Evolutionary conservation across 2,329 filamentous ascomycete genomes (phyloP), one percentile per base, ranked within the genome.

Genomic region (Fusarium sulawesiense): DNA sequence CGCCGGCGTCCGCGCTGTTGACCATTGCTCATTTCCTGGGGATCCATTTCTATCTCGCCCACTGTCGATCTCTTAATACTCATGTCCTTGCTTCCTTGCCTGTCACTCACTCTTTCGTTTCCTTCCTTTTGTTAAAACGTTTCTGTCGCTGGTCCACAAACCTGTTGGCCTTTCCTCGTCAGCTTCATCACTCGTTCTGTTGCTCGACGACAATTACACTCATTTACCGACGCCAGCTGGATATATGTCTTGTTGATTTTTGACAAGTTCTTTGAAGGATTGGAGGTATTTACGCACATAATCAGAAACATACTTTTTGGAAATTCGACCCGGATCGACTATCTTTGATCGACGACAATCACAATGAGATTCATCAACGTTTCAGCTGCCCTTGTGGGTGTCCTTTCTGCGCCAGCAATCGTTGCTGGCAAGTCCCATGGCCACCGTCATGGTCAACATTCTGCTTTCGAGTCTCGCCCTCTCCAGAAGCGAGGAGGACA

Each of bases 361-460:
- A 78, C 76, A 70, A 90, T 89, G 88, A 89, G 85, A 80, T 75
- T 85, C 77, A 80, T 83, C 60, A 81, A 83, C 62, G 68, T 87
- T 64, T 82, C 85, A 69, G 80, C 83, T 76, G 82, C 83, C 75
- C 70, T 88, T 63, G 82, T 83, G 73, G 85, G 83, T 63, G 75
- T 84, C 27, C 75, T 89, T 44, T 76, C 87, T 25, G 77, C 80
- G 37, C 80, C 83, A 32, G 78, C 78, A 47, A 76, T 80, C 55
- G 77, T 79, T 29, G 76, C 76, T 57, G 68, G 54, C 60, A 73
- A 75, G 56, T 78, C 79, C 13, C 77, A 80, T 46, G 77, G 76
- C 60, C 76, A 76, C 44, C 75, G 78, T 45, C 69, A 82, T 60
- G 77, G 79, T 59, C 81, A 86, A 71, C 56, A 30, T 71, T 29